phyloP scores from a whole-genome alignment of 169 alveolate genomes.

The Cytauxzoon felis region DNA sequence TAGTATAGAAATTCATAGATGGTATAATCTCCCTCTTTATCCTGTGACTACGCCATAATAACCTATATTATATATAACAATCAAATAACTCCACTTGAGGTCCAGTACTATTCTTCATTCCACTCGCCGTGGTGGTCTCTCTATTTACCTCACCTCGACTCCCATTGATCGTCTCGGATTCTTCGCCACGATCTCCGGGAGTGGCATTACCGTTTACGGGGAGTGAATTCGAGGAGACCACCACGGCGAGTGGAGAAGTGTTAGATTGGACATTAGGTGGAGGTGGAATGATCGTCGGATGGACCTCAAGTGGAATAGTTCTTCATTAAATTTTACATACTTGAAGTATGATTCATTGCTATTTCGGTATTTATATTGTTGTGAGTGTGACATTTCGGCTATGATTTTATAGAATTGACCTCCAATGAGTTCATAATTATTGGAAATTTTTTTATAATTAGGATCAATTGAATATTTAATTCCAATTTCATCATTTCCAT shows the following conservation, averaged over 20 bases:
- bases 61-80: background rate
- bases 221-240: no score
- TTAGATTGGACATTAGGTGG: no score
- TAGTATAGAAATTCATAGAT: constrained; percentile 33
- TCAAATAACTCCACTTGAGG: constrained; percentile 8
- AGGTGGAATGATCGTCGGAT: constrained; percentile 58
- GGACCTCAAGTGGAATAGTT: constrained; percentile 65
- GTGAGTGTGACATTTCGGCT: constrained; percentile 80
- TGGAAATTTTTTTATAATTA: constrained; percentile 63
- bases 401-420: constrained; percentile 79
- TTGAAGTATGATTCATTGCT: constrained; percentile 58
- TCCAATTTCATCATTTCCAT: constrained; percentile 39
- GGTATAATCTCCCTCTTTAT: constrained; percentile 13
- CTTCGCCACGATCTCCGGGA: no score
- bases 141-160: no score
- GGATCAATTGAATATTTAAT: constrained; percentile 58
- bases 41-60: constrained; percentile 21
- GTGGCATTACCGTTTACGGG: no score
- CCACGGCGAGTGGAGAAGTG: no score
- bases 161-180: no score
- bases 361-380: constrained; percentile 71
- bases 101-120: constrained; percentile 26
- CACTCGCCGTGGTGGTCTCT: no score
- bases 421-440: constrained; percentile 76
- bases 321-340: constrained; percentile 14